These are phyloP conservation scores for Zasmidium citrigriseum DNA, from an alignment of 2,329 filamentous ascomycete species.

Conservation along the genomic window DNA sequence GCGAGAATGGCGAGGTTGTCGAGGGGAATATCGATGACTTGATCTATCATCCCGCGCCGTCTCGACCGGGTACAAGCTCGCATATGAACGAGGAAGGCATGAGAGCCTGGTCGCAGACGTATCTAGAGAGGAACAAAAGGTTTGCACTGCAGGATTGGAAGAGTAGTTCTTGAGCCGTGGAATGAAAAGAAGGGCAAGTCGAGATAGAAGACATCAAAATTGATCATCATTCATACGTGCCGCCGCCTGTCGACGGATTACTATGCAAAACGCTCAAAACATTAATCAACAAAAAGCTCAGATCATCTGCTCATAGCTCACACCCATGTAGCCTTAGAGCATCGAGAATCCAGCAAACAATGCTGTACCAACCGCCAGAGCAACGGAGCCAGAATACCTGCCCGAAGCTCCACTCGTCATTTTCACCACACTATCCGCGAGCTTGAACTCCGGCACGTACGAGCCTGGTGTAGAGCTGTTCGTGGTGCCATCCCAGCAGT, in stretches of 20 bases:
- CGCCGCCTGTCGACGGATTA: background rate
- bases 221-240: background rate
- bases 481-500: conserved; percentile 90
- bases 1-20: conserved; percentile 30
- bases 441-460: conserved; percentile 32
- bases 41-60: conserved; percentile 26
- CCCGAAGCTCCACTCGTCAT: conserved; percentile 16
- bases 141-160: background rate
- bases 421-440: conserved; percentile 16
- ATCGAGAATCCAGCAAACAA: conserved; percentile 3
- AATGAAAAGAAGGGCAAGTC: too few species aligned
- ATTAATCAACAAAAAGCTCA: background rate
- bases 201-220: too few species aligned
- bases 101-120: conserved; percentile 30
- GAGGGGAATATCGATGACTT: conserved; percentile 30
- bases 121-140: conserved; percentile 29
- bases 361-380: conserved; percentile 4
- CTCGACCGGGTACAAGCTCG: conserved; percentile 17
- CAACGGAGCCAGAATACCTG: conserved; percentile 3
- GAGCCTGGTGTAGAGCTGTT: conserved; percentile 32
- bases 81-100: conserved; percentile 23
- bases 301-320: background rate
- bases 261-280: background rate
- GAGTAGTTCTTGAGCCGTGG: background rate
- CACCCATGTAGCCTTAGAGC: background rate